phyloP scores from a whole-genome alignment of 139 green algal genomes.

The Micractinium conductrix region DNA sequence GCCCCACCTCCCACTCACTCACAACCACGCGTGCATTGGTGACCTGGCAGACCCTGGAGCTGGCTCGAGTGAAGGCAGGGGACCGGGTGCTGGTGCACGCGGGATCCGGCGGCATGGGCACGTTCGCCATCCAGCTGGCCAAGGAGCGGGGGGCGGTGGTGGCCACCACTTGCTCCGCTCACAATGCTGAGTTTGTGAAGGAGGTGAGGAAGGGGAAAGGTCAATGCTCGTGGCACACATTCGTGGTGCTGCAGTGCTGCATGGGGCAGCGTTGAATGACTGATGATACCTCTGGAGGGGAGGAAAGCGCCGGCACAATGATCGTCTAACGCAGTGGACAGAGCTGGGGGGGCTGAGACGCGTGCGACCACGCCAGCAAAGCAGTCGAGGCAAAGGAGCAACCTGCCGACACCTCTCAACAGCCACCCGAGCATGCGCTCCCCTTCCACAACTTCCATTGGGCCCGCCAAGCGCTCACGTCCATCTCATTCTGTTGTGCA shows the following conservation, averaged over 20 bases:
- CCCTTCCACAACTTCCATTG: too few species aligned
- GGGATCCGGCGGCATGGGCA: conserved; percentile 50
- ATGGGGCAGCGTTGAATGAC: too few species aligned
- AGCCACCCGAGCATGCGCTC: too few species aligned
- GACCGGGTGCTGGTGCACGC: conserved; percentile 55
- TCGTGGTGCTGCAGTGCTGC: too few species aligned
- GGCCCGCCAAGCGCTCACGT: too few species aligned
- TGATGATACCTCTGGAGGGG: too few species aligned
- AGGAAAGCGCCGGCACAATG: too few species aligned
- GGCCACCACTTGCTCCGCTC: not conserved
- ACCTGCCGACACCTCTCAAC: too few species aligned
- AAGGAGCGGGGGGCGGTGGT: conserved; percentile 12
- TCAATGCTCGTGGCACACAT: too few species aligned
- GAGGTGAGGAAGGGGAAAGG: not conserved
- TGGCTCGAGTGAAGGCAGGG: not conserved
- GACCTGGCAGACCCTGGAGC: not conserved
- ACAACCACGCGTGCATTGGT: too few species aligned
- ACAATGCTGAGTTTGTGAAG: not conserved
- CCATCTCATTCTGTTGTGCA: too few species aligned
- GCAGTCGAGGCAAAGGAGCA: not conserved
- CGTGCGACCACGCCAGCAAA: not conserved
- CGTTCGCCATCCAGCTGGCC: conserved; percentile 43
- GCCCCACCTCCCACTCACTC: too few species aligned
- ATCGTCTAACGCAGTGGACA: not conserved
- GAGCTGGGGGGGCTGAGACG: not conserved